Evolutionary conservation across 805 yeast genomes (phyloP), one percentile per base, ranked within the genome.

Genomic region (Starmerella roubikii): DNA sequence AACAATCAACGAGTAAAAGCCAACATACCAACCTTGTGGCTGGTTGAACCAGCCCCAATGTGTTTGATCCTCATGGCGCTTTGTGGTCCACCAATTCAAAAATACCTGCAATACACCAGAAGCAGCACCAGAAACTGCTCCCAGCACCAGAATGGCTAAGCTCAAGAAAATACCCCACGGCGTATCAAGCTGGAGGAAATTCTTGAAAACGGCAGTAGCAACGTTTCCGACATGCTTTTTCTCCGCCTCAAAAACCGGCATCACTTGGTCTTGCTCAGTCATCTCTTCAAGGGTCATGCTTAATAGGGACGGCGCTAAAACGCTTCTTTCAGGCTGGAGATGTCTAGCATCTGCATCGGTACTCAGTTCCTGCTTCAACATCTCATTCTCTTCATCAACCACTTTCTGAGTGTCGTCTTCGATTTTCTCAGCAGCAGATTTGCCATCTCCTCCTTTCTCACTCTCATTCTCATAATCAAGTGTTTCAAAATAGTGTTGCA

Each of bases 21-120:
- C 29, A 6, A 26, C 15, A 26, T 26, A 26, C 29, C 29, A 26
- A 6, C 29, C 29, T n/a, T 26, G 29, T 6, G 15, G 15, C 15
- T 26, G 15, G 15, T 26, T 10, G 24, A 22, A 22, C 10, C 10
- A 22, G 7, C 24, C 24, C 29, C 29, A 26, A n/a, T 26, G 29
- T 12, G 7, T 13, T 10, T 22, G 24, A 10, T 10, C 10, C 10
- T 7, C 10, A 22, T 22, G 10, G 7, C 69, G 74, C 35, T 62
- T 44, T 17, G 63, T 67, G 9, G 76, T 65, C 94, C 94, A 83
- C 58, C 76, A 83, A 1, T 91, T 75, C 41, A 84, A 65, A 53
- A 75, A 41, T 10, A 45, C 45, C 3, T 40, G 18, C 23, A 45
- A 41, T 54, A 54, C 30, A 35, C 38, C 37, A 35, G 40, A 25